phyloP scores from a whole-genome alignment of 306 rosid genomes.

The Corylus americana region DNA sequence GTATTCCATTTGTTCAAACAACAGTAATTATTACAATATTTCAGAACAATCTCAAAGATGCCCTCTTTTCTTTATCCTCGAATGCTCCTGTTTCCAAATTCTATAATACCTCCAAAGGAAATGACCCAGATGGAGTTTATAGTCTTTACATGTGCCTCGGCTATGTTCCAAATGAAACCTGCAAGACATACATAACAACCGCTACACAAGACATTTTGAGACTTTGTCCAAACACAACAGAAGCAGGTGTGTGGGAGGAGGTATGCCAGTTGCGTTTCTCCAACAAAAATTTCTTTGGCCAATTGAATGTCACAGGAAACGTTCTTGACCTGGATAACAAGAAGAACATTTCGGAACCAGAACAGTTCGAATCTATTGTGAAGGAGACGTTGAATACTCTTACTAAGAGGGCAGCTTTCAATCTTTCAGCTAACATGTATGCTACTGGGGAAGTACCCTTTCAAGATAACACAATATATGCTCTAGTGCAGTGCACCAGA shows the following conservation, averaged over 20 bases:
- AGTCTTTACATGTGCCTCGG: constrained; percentile 47
- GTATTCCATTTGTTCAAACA: constrained; percentile 28
- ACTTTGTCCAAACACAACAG: constrained; percentile 43
- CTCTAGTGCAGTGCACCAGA: constrained; percentile 57
- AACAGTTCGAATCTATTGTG: constrained; percentile 35
- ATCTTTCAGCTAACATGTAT: constrained; percentile 43
- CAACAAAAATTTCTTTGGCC: constrained; percentile 41
- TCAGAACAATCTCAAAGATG: constrained; percentile 27
- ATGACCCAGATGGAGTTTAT: constrained; percentile 17
- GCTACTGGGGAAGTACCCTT: constrained; percentile 41
- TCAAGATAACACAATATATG: constrained; percentile 40
- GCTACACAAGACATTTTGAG: constrained; percentile 29
- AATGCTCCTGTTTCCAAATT: constrained; percentile 35
- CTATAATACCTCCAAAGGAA: constrained; percentile 30
- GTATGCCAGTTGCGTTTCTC: constrained; percentile 57
- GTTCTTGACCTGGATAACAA: constrained; percentile 23
- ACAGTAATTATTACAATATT: constrained; percentile 26
- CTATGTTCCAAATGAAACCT: constrained; percentile 10
- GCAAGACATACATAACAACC: constrained; percentile 30
- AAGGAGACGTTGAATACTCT: constrained; percentile 36
- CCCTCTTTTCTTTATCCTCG: constrained; percentile 31
- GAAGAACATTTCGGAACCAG: constrained; percentile 36
- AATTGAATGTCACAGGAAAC: constrained; percentile 34
- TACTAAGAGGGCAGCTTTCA: constrained; percentile 32
- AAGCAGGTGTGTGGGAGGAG: constrained; percentile 61